phyloP scores from a whole-genome alignment of 1,139 yeast genomes.

The Kurtzmaniella quercitrusa region DNA sequence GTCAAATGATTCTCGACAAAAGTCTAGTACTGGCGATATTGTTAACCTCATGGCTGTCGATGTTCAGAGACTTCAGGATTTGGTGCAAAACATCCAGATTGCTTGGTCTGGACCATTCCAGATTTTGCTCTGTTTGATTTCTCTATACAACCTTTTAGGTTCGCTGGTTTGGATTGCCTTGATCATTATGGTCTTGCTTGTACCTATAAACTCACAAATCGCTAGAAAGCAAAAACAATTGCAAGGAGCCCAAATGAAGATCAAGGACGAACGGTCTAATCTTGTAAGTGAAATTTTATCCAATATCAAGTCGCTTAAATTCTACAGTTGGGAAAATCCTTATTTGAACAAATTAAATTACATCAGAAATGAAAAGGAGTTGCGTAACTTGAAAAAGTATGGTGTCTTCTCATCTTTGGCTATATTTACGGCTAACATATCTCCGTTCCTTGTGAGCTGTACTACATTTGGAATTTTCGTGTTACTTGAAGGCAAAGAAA shows the following conservation, averaged over 20 bases:
- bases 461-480: conserved; percentile 58
- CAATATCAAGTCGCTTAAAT: conserved; percentile 63
- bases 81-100: conserved; percentile 49
- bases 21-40: conserved; percentile 52
- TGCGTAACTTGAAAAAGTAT: conserved; percentile 38
- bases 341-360: conserved; percentile 48
- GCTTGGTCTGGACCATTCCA: conserved; percentile 60
- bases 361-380: conserved; percentile 50
- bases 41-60: conserved; percentile 56
- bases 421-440: conserved; percentile 57
- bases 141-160: conserved; percentile 58
- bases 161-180: conserved; percentile 59
- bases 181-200: conserved; percentile 46
- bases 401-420: conserved; percentile 30
- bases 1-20: conserved; percentile 43
- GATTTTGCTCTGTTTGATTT: conserved; percentile 48
- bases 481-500: conserved; percentile 37
- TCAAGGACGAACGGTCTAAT: conserved; percentile 58
- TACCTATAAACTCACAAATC: conserved; percentile 54
- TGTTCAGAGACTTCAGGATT: conserved; percentile 49
- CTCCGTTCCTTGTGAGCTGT: conserved; percentile 42
- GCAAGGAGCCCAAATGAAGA: conserved; percentile 60
- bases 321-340: conserved; percentile 73
- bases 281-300: conserved; percentile 59
- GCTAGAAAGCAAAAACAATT: conserved; percentile 45